phyloP scores from a whole-genome alignment of 768 basidiomycete genomes.

The Saitozyma sp. region DNA sequence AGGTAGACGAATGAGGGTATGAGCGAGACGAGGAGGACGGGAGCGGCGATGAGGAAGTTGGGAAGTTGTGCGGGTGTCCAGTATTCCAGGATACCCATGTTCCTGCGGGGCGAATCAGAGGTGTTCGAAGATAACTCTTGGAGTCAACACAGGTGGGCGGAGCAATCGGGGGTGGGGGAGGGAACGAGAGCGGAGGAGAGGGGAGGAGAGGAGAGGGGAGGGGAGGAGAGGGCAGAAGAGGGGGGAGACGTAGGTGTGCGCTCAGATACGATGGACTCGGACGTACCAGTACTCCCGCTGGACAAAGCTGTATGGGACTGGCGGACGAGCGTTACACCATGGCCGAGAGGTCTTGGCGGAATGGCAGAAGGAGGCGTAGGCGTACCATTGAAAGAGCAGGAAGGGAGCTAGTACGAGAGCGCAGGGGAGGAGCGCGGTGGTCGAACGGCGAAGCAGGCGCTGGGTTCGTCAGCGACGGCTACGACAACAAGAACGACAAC shows the following conservation, averaged over 20 bases:
- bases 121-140: too few species aligned
- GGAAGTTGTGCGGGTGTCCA: conserved; percentile 82
- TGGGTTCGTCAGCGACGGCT: background rate
- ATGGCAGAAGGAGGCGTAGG: conserved; percentile 69
- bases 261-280: too few species aligned
- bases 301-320: conserved; percentile 76
- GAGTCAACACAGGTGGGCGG: background rate
- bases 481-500: background rate
- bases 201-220: too few species aligned
- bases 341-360: conserved; percentile 26
- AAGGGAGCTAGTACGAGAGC: conserved; percentile 66
- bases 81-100: conserved; percentile 78
- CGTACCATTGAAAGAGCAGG: conserved; percentile 66
- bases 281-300: conserved; percentile 75
- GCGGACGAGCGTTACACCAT: conserved; percentile 69
- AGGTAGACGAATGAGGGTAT: conserved; percentile 1
- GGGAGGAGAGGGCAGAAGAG: too few species aligned
- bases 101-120: conserved; percentile 54
- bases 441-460: conserved; percentile 17
- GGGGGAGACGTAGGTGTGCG: background rate
- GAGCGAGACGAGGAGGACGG: conserved; percentile 60
- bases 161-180: background rate
- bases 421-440: conserved; percentile 56
- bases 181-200: too few species aligned
- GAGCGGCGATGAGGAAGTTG: conserved; percentile 78